Percentiles rank a stretch among this genome's conserved stretches.
Evolutionary conservation across 306 rosid species (phyloP).

Genomic region (Prunus dulcis): DNA sequence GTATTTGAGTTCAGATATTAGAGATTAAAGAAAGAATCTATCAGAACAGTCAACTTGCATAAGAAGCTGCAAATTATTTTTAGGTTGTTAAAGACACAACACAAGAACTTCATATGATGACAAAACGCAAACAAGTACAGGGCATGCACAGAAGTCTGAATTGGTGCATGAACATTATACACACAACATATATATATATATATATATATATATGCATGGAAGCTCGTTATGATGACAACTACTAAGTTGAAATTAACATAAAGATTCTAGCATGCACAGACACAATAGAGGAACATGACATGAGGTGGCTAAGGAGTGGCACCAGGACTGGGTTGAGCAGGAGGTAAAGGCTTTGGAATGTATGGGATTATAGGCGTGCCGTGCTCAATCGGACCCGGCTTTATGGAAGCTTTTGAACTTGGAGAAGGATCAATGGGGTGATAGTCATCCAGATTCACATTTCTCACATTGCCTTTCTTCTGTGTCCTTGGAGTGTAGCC

Average conservation of each 20-base stretch:
- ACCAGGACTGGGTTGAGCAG: slow-evolving; percentile 37
- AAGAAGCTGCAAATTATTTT: neutral
- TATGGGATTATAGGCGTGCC: slow-evolving; percentile 63
- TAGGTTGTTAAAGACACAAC: neutral
- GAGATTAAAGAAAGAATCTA: neutral
- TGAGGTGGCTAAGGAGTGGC: slow-evolving; percentile 11
- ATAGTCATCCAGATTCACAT: slow-evolving; percentile 55
- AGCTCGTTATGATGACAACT: slow-evolving; percentile 3
- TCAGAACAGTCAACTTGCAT: neutral
- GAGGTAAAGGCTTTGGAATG: slow-evolving; percentile 68
- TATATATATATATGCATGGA: neutral
- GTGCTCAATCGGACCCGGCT: slow-evolving; percentile 71
- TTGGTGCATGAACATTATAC: neutral
- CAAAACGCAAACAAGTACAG: neutral
- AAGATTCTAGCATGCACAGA: neutral
- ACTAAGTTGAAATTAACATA: slow-evolving; percentile 4
- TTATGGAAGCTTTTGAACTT: slow-evolving; percentile 36
- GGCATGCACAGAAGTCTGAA: neutral
- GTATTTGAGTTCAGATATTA: neutral
- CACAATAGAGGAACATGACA: neutral
- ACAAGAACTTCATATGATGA: neutral
- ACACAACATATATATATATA: neutral
- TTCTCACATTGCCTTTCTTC: slow-evolving; percentile 9
- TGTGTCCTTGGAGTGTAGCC: slow-evolving; percentile 2
- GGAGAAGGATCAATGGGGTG: slow-evolving; percentile 62